Base-by-base conservation (phyloP, 1,139 yeast genomes). In the Kodamaea alishanica region DNA sequence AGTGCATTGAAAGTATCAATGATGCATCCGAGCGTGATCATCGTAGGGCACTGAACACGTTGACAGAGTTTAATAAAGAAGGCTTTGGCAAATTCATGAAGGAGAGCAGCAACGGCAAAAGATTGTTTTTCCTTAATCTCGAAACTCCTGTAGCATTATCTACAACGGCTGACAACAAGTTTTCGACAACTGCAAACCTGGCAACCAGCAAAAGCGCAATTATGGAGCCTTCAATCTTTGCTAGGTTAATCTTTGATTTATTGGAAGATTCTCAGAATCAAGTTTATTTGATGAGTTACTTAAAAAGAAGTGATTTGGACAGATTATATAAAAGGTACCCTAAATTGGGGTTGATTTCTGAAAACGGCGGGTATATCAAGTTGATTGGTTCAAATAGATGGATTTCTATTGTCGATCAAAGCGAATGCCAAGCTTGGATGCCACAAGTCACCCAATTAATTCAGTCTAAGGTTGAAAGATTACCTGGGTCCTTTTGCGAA, bases 301-400 rank as follows among this genome's bases (percentile, higher is more conserved):
- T 82, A 50, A 78, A 79, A 39, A 71, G 84, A 44, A 61, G 72
- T 2, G 84, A 81, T 31, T 65, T 89, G 54, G 87, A 84, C 47
- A 70, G 85, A 36, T 61, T 80, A 38, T 89, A 82, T 61, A 71
- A 83, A 28, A 75, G 89, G 44, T 74, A 80, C 8, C 79, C 84
- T 1, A 77, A 76, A 31, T 56, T 90, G 27, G 97, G 97, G 0
- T 67, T 90, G 37, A 80, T 90, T 48, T 95, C 96, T 1, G 97
- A 90, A 59, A 82, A 84, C 55, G 97, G 97, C 28, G 95, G 89
- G 2, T 81, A 69, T 48, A 75, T 84, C 25, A 80, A 76, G 53
- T 54, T 83, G 23, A 71, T 78, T 25, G 73, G 73, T 2, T 60
- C 69, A 8, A 67, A 69, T 24, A 64, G 67, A 10, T 90, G 97